Evolutionary conservation across 176 grass and related monocot species (phyloP).

Genomic region (Neostapfia colusana): DNA sequence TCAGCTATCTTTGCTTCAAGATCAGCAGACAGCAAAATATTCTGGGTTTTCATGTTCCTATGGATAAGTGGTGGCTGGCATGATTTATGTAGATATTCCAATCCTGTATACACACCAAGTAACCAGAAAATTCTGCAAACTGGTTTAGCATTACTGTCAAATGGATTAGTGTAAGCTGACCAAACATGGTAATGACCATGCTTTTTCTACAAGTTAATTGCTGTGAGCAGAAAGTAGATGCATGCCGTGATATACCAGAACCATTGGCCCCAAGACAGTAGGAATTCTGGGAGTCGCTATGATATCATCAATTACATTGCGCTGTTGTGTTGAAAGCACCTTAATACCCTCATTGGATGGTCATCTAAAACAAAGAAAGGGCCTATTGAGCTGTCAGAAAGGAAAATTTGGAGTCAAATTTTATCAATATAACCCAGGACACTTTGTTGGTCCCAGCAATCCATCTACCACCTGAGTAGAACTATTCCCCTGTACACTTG

Average conservation of each 20-base stretch:
- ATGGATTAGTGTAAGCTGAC: neutral
- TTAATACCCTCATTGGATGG: too few relatives aligned
- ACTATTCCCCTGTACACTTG: too few relatives aligned
- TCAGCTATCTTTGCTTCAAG: constrained; percentile 56
- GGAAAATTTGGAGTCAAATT: too few relatives aligned
- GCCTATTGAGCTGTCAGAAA: too few relatives aligned
- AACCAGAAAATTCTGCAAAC: neutral
- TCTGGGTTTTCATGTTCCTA: constrained; percentile 52
- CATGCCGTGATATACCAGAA: neutral
- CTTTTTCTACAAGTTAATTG: neutral
- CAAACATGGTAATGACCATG: neutral
- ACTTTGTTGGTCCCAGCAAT: too few relatives aligned
- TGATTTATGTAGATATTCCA: constrained; percentile 45
- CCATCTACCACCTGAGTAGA: too few relatives aligned
- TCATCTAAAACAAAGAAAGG: too few relatives aligned
- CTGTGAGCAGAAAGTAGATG: neutral
- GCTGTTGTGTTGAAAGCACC: too few relatives aligned
- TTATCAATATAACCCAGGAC: too few relatives aligned
- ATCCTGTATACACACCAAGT: neutral
- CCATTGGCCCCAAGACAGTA: too few relatives aligned
- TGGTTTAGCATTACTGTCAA: neutral
- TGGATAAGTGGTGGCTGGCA: constrained; percentile 54
- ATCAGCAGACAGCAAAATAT: constrained; percentile 43
- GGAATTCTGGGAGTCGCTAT: too few relatives aligned
- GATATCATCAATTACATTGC: too few relatives aligned